Evolutionary conservation across 225 moss, liverwort and hornwort species (phyloP), one percentile per base, ranked within the genome.

Genomic region (Pseudisothecium myosuroides): DNA sequence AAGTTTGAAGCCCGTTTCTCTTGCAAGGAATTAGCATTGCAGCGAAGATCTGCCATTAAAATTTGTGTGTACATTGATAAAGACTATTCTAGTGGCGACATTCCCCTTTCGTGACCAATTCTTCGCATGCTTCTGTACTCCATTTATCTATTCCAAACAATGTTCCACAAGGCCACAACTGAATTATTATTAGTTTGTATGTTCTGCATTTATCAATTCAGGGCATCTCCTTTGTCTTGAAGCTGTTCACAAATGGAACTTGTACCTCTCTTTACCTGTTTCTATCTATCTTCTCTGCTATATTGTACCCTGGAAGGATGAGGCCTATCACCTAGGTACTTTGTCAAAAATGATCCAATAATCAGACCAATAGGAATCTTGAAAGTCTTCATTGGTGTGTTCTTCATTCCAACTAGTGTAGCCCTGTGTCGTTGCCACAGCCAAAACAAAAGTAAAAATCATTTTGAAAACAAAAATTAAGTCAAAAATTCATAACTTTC

Each of bases 51-150:
- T 79, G 80, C 71, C 89, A 90, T 89, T 83, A 69, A 86, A 64
- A 82, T 89, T 83, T 86, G 89, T 88, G 78, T 94, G 94, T 94
- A 94, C 76, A 93, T 80, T 89, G 94, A 82, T 82, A 80, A 76
- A 89, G 90, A 91, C 90, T 87, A 63, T 90, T 91, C 65, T 68
- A 56, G 84, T 89, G 81, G 81, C 71, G 75, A 76, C 89, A 81
- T 85, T 20, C 36, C 83, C 74, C 76, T 83, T 52, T 86, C 80
- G 75, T 83, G 76, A 54, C 49, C 67, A 45, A 60, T 79, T 88
- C 74, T 91, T 86, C 68, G 47, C 39, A 34, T 89, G 83, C 49
- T 80, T 66, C 88, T 83, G 61, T 91, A 79, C 73, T 88, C 59
- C 92, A 86, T 74, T 88, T 66, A 68, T 88, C 67, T 88, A 62